Evolutionary conservation across 1,139 yeast species (phyloP).

Genomic region (Fermentozyma sake): DNA sequence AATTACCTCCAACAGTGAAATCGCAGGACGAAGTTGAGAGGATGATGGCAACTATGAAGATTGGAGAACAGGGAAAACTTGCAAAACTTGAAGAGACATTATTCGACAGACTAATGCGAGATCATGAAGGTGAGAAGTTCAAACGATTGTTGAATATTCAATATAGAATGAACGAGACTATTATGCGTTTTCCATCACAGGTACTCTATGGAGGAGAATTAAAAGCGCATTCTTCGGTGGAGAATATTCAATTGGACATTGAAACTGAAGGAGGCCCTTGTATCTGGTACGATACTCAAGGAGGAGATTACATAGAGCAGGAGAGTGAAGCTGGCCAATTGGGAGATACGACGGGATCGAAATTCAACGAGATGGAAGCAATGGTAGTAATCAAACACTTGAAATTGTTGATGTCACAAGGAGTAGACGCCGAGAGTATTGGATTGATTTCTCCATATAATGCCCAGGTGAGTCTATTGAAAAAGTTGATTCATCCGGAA

Average conservation of each 20-base stretch:
- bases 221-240: constrained; percentile 59
- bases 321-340: constrained; percentile 19
- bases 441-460: constrained; percentile 88
- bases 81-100: constrained; percentile 57
- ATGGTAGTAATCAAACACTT: constrained; percentile 57
- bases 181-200: constrained; percentile 76
- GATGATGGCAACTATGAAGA: constrained; percentile 18
- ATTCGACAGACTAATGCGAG: constrained; percentile 70
- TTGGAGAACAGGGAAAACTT: constrained; percentile 9
- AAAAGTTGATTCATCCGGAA: constrained; percentile 33
- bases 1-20: constrained; percentile 76
- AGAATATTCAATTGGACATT: constrained; percentile 54
- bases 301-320: constrained; percentile 72
- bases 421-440: constrained; percentile 49
- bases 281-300: constrained; percentile 90
- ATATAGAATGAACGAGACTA: constrained; percentile 77
- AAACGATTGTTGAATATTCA: constrained; percentile 63
- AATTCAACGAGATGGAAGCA: constrained; percentile 73
- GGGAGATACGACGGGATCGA: constrained; percentile 37
- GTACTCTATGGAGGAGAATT: constrained; percentile 61
- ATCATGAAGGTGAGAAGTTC: constrained; percentile 45
- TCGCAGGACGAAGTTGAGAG: constrained; percentile 24
- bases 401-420: constrained; percentile 39
- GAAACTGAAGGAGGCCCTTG: constrained; percentile 41
- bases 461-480: constrained; percentile 72